Conservation (phyloP, 164 flowering plant species). For the Berberis thunbergii region DNA sequence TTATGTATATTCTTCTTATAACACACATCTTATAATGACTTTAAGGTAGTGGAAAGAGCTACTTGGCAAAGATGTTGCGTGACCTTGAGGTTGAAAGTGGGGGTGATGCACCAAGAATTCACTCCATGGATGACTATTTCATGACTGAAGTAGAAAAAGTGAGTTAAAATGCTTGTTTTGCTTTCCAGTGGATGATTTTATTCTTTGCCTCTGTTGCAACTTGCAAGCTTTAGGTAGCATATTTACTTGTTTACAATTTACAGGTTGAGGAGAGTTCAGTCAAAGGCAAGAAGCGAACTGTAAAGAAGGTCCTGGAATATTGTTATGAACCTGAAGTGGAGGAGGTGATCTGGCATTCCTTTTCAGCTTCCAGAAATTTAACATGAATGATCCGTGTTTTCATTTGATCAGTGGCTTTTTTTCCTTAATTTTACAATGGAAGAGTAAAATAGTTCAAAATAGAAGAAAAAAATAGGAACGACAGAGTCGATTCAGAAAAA, state of each 20-base stretch:
- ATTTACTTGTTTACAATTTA: not conserved
- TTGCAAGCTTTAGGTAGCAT: not conserved
- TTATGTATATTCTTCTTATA: too few species aligned
- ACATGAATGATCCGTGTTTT: not conserved
- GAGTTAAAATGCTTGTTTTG: not conserved
- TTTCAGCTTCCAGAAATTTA: not conserved
- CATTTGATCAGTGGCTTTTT: too few species aligned
- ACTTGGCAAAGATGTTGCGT: constrained; percentile 82
- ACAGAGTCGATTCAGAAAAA: too few species aligned
- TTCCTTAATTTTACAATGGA: too few species aligned
- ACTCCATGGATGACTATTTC: constrained; percentile 98
- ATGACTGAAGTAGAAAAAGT: constrained; percentile 99
- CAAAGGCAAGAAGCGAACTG: constrained; percentile 53
- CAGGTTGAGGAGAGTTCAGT: constrained; percentile 62
- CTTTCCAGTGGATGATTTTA: too few species aligned
- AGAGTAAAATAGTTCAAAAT: too few species aligned
- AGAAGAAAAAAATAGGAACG: too few species aligned
- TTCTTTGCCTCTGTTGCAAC: too few species aligned
- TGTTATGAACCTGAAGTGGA: constrained; percentile 99
- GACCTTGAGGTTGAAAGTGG: constrained; percentile 95
- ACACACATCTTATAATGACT: not conserved
- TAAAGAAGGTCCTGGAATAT: constrained; percentile 85
- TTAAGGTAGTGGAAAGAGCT: constrained; percentile 95
- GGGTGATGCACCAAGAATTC: constrained; percentile 78
- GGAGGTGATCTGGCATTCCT: constrained; percentile 48